phyloP scores from a whole-genome alignment of 495 filamentous ascomycete genomes.

The Letharia lupina region DNA sequence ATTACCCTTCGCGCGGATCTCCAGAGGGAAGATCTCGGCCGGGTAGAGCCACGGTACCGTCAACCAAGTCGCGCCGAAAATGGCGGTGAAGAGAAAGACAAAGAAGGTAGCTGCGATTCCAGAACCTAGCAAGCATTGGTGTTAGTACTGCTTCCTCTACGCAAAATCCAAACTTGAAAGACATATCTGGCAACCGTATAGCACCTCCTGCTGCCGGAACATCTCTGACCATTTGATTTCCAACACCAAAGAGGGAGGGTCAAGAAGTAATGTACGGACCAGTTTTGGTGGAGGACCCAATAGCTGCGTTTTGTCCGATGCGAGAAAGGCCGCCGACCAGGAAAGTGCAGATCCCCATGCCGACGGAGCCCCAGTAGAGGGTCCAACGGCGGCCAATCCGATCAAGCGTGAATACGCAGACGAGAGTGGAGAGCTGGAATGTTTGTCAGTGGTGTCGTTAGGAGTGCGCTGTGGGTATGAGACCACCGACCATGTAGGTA shows the following conservation, averaged over 20 bases:
- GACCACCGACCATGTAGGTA: constrained; percentile 42
- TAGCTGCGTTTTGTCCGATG: constrained; percentile 42
- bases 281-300: constrained; percentile 30
- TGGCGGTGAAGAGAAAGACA: constrained; percentile 58
- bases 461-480: neutral
- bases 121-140: neutral
- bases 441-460: constrained; percentile 26
- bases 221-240: no score
- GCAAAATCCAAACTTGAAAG: no score
- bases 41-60: constrained; percentile 65
- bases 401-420: constrained; percentile 62
- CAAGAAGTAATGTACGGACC: constrained; percentile 26
- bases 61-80: constrained; percentile 64
- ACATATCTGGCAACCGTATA: no score
- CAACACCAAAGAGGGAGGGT: no score
- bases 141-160: no score
- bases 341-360: constrained; percentile 55
- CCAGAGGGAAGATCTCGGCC: constrained; percentile 61
- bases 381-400: constrained; percentile 62
- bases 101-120: constrained; percentile 56
- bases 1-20: constrained; percentile 58
- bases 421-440: constrained; percentile 46
- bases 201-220: no score
- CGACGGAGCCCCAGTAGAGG: constrained; percentile 57
- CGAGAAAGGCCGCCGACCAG: constrained; percentile 47